A percentile compares a stretch with the other conserved stretches of the same genome.
phyloP scores from a whole-genome alignment of 2,329 filamentous ascomycete genomes.

The Ceratocystis eucalypticola region DNA sequence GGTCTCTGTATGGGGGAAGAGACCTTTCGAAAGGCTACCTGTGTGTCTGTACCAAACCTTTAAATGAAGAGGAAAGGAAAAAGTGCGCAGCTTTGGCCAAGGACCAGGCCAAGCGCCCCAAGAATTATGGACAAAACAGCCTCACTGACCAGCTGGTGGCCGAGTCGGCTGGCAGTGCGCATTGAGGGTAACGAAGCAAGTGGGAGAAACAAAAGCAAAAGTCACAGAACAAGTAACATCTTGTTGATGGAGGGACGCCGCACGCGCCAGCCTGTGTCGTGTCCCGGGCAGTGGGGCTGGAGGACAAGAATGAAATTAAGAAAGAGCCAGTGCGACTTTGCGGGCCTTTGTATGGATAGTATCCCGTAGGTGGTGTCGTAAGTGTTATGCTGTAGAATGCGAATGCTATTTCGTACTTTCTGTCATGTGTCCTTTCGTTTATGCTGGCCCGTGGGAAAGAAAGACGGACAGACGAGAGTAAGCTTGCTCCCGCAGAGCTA shows the following conservation, averaged over 20 bases:
- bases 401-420: not conserved
- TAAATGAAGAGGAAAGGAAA: conserved; percentile 8
- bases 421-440: not conserved
- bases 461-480: not conserved
- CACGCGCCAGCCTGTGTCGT: not conserved
- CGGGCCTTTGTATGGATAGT: not conserved
- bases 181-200: not conserved
- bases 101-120: not conserved
- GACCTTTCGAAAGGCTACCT: not conserved
- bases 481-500: not conserved
- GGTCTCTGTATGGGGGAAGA: not conserved
- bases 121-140: not conserved
- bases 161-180: conserved; percentile 6
- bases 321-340: not conserved
- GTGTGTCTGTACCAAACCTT: conserved; percentile 1
- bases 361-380: not conserved
- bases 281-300: not conserved
- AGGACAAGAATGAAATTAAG: not conserved
- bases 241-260: not conserved
- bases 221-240: not conserved
- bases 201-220: not conserved
- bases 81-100: conserved; percentile 4
- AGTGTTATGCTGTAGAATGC: not conserved
- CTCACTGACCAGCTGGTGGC: not conserved
- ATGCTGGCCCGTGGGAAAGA: not conserved